Evolutionary conservation across 2,329 filamentous ascomycete species (phyloP).

Genomic region (Nigrograna mackinnonii): DNA sequence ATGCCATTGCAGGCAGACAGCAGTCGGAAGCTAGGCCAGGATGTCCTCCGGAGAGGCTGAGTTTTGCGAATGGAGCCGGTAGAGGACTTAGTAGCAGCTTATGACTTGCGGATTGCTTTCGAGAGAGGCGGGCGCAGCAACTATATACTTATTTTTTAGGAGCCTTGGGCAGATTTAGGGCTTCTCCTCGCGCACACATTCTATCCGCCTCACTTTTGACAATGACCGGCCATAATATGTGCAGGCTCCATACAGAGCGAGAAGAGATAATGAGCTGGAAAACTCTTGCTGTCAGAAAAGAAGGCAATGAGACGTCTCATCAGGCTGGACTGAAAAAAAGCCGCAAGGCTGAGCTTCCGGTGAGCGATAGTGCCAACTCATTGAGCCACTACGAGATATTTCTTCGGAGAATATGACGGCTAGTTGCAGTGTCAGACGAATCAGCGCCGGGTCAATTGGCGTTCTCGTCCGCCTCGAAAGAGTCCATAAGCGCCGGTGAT

Average conservation of each 20-base stretch:
- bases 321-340: not conserved
- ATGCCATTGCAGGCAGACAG: not conserved
- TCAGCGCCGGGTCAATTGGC: not conserved
- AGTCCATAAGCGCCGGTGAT: not conserved
- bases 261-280: not conserved
- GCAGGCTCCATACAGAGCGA: not conserved
- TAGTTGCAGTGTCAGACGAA: not conserved
- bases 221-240: not conserved
- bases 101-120: not conserved
- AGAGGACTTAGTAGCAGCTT: not conserved
- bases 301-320: not conserved
- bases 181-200: slow-evolving; percentile 13
- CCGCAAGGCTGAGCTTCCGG: not conserved
- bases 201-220: not conserved
- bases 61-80: not conserved
- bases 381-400: too few species aligned
- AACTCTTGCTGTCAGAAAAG: not conserved
- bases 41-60: not conserved
- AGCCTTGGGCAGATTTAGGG: slow-evolving; percentile 3
- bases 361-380: too few species aligned
- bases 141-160: slow-evolving; percentile 4
- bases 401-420: not conserved
- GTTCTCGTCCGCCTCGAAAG: not conserved
- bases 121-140: slow-evolving; percentile 10
- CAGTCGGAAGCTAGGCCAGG: not conserved